These are phyloP conservation scores for Boletus rufocinnamomeus DNA, from an alignment of 768 basidiomycete genomes.

Conservation along the genomic window DNA sequence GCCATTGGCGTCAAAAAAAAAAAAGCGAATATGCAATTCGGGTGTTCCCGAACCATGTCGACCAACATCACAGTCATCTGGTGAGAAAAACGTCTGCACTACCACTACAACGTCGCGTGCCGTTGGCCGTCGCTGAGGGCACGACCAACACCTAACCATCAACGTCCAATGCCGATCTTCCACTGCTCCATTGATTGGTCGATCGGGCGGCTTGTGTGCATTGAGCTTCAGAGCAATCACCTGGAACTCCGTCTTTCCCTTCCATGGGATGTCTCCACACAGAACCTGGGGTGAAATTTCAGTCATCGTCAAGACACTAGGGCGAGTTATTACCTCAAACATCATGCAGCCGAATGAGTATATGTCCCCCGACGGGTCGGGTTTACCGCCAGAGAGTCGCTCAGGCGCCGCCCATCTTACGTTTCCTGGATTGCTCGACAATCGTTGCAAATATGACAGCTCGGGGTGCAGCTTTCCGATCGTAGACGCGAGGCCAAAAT, in stretches of 20 bases:
- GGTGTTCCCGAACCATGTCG: background rate
- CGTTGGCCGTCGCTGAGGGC: background rate
- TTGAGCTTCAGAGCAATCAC: conserved; percentile 1
- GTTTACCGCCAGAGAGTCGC: too few relatives aligned
- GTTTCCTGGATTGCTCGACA: too few relatives aligned
- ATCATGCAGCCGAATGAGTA: too few relatives aligned
- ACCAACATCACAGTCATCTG: background rate
- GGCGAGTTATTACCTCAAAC: too few relatives aligned
- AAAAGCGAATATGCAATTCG: background rate
- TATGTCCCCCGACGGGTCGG: too few relatives aligned
- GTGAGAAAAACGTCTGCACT: background rate
- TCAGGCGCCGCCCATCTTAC: too few relatives aligned
- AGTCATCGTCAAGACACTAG: too few relatives aligned
- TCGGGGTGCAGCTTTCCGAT: too few relatives aligned
- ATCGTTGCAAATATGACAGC: too few relatives aligned
- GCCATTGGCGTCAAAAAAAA: too few relatives aligned
- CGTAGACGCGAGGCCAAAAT: too few relatives aligned
- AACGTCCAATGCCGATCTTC: conserved; percentile 2
- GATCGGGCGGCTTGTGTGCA: background rate
- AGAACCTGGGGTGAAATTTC: background rate
- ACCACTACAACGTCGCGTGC: background rate
- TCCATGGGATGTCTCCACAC: conserved; percentile 10
- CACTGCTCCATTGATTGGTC: background rate
- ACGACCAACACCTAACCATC: conserved; percentile 3
- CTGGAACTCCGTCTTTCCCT: background rate